Evolutionary conservation across 768 basidiomycete species (phyloP), one percentile per base, ranked within the genome.

Genomic region (Boletus reticuloceps): DNA sequence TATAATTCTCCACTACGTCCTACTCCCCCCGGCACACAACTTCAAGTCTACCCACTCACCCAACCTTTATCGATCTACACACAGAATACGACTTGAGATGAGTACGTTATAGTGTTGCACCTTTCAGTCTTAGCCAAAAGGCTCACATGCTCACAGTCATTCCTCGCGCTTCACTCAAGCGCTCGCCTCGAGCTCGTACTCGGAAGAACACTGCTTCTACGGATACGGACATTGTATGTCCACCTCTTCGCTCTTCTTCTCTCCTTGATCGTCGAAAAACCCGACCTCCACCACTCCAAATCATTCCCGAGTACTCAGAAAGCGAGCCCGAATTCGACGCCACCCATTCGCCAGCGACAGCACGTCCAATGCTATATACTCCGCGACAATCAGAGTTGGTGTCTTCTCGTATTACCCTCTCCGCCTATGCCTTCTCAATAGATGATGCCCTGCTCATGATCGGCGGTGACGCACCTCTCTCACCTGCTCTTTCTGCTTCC

Each of bases 261-360:
- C 16, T 22, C 46, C 22, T 51, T 11, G 25, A 47, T 34, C 48
- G 51, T 32, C 62, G 43, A 37, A 64, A 59, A 49, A 50, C 53
- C 11, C 61, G 66, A 49, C 65, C 69, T 16, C 67, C 66, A 11
- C 65, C 68, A 25, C 70, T 70, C 32, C 69, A 72, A 54, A 65
- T 72, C 37, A 70, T 70, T 9, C 67, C 69, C 5, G 69, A 70
- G 39, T 39, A 63, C 34, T 63, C 69, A 14, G 69, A 72, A 44
- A 50, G 47, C 4, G 60, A 55, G 12, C 51, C 51, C 17, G 46
- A 44, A 20, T 36, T 59, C 2, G 54, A 59, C n/a, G n/a, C 43
- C 11, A 27, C 16, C 12, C 36, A 47, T 37, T 63, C 67, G 1
- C 65, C 56, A 20, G 47, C 51, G 11, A 67, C 67, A 13, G 63